Percentiles rank a stretch among this genome's conserved stretches.
phyloP scores from a whole-genome alignment of 208 protist genomes.

The Tetramitus jugosus region DNA sequence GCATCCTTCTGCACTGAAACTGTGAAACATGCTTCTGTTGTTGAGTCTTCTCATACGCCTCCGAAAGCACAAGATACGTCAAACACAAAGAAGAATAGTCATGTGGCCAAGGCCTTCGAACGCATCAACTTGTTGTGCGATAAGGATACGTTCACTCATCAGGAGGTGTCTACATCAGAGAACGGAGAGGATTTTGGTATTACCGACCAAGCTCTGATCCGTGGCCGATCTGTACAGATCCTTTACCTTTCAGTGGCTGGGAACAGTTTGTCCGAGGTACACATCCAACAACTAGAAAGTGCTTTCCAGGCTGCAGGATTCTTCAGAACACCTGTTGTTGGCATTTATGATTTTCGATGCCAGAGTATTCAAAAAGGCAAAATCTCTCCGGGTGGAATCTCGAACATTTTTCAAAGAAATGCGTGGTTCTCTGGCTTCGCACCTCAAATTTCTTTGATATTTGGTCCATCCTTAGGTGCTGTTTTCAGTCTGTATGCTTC shows the following conservation, averaged over 20 bases:
- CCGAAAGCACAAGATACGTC: too few species aligned
- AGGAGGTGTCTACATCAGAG: conserved; percentile 76
- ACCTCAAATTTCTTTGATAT: conserved; percentile 91
- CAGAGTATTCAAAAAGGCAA: conserved; percentile 90
- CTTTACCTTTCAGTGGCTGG: conserved; percentile 91
- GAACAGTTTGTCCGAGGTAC: conserved; percentile 74
- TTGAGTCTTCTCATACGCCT: too few species aligned
- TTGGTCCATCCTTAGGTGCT: conserved; percentile 83
- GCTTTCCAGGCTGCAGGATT: conserved; percentile 86
- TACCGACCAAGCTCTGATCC: conserved; percentile 77
- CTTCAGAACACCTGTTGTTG: conserved; percentile 87
- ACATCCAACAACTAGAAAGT: conserved; percentile 89
- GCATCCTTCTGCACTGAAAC: too few species aligned
- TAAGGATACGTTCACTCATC: conserved; percentile 58
- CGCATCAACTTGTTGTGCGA: conserved; percentile 81
- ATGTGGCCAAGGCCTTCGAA: conserved; percentile 83
- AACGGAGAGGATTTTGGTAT: conserved; percentile 81
- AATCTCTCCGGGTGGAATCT: conserved; percentile 82
- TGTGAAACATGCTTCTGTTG: too few species aligned
- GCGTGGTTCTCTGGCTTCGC: conserved; percentile 80
- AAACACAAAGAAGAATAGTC: too few species aligned
- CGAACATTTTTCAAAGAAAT: conserved; percentile 87
- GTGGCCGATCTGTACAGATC: conserved; percentile 80
- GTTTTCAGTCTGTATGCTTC: conserved; percentile 66
- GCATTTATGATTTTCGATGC: conserved; percentile 89